Evolutionary conservation across 257 asterid species (phyloP), one percentile per base, ranked within the genome.

Genomic region (Ehretia macrophylla): DNA sequence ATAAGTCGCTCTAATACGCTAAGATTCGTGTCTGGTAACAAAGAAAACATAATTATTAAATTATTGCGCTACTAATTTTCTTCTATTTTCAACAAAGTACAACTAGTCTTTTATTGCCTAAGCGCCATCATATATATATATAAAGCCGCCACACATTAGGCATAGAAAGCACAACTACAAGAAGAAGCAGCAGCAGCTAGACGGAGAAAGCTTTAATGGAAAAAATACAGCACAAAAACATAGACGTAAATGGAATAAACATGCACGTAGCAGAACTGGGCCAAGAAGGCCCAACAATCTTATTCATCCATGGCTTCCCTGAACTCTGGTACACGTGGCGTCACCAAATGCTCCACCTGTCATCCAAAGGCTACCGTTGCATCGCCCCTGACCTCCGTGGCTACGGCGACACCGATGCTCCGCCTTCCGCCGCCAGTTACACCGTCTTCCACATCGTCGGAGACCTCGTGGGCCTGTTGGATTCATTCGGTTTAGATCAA

Each of bases 341-440:
- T 63, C 91, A 86, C 74, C 97, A 88, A 79, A 76, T 88, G 87
- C 60, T 84, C 0, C 66, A 37, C 64, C 88, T 88, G 14, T 73
- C 95, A 1, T 62, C 83, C 55, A 67, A 55, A 52, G 97, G 97
- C 55, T 86, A 78, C 79, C 83, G 95, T 11, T 86, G 88, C 4
- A 76, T 88, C 51, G 95, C 95, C n/a, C 97, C 97, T 14, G 97
- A 88, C 63, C 90, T 88, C 58, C 90, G 97, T 11, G 97, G 97
- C 56, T 86, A 69, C 61, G 95, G 97, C 1, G 95, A 88, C 59
- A 68, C 94, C 19, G 96, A 85, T 68, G 77, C 90, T 53, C 96
- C 95, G 48, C 72, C 81, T 0, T 69, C 59, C 42, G 54, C 85
- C 51, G 1, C 80, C 66, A 78, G 80, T 72, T 85, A 88, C 78